These are phyloP conservation scores for Tieghemiomyces parasiticus DNA, from an alignment of 192 early-diverging fungal species.

Conservation along the genomic window DNA sequence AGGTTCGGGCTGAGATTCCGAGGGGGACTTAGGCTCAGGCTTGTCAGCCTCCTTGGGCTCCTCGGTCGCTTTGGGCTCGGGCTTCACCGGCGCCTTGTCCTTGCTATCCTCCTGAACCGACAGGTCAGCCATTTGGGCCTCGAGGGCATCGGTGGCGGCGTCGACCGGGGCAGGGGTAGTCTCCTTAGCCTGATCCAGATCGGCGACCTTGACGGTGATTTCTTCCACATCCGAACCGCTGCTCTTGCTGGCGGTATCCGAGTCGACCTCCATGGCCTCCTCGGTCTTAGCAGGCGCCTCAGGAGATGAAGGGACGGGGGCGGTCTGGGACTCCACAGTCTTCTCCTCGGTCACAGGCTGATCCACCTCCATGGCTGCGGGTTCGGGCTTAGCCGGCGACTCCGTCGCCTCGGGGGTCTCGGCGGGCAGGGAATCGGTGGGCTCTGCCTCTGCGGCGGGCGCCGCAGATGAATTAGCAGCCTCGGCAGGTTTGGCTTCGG, in stretches of 20 bases:
- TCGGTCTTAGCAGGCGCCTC: too few species aligned
- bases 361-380: too few species aligned
- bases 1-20: conserved; percentile 16
- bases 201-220: conserved; percentile 12
- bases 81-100: conserved; percentile 16
- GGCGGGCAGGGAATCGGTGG: conserved; percentile 17
- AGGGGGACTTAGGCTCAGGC: not conserved
- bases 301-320: too few species aligned
- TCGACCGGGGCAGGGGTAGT: too few species aligned
- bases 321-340: too few species aligned
- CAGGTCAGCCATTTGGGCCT: conserved; percentile 10
- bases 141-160: conserved; percentile 5
- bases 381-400: too few species aligned
- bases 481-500: conserved; percentile 13
- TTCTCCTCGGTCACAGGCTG: too few species aligned
- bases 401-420: conserved; percentile 12
- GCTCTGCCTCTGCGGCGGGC: conserved; percentile 18
- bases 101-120: conserved; percentile 14
- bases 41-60: conserved; percentile 17
- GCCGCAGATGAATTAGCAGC: conserved; percentile 6
- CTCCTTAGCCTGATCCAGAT: not conserved
- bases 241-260: conserved; percentile 11
- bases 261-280: conserved; percentile 12
- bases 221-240: conserved; percentile 7
- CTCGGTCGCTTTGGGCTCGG: not conserved